Conservation (phyloP, 306 rosid species). For the Vachellia pachyceras region DNA sequence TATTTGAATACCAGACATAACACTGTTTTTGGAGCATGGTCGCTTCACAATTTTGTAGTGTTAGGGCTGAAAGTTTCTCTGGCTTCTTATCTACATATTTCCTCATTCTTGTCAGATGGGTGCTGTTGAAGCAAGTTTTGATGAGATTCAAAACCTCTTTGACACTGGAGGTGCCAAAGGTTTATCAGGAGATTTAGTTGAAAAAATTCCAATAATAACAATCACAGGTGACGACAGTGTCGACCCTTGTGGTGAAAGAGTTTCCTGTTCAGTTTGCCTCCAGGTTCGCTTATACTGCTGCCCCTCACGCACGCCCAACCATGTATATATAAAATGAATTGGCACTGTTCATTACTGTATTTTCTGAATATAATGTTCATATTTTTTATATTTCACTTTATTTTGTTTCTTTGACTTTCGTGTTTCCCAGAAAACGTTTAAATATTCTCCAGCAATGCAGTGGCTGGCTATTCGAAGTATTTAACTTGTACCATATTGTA, state of each 20-base stretch:
- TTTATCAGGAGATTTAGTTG: constrained; percentile 83
- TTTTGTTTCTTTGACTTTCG: not conserved
- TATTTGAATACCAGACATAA: too few relatives aligned
- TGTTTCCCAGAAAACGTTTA: not conserved
- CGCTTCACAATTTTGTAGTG: not conserved
- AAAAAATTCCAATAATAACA: constrained; percentile 77
- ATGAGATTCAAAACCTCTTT: constrained; percentile 83
- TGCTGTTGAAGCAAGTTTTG: constrained; percentile 84
- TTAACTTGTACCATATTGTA: not conserved
- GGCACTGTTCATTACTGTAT: not conserved
- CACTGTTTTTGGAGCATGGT: not conserved
- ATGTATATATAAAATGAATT: not conserved
- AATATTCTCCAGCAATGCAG: not conserved
- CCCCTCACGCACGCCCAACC: not conserved
- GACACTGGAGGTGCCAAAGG: constrained; percentile 89
- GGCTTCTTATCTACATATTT: constrained; percentile 37
- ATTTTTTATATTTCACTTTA: not conserved
- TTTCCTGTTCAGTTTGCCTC: constrained; percentile 93
- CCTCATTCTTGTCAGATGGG: constrained; percentile 69
- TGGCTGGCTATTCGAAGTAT: not conserved
- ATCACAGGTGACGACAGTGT: constrained; percentile 63
- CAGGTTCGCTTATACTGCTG: constrained; percentile 59
- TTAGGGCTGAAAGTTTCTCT: constrained; percentile 23
- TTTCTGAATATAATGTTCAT: not conserved
- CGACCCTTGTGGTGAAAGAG: constrained; percentile 84